A percentile compares a stretch with the other conserved stretches of the same genome.
Conservation (phyloP, 1,284 basidiomycete species). For the Ceratobasidium sp. region DNA sequence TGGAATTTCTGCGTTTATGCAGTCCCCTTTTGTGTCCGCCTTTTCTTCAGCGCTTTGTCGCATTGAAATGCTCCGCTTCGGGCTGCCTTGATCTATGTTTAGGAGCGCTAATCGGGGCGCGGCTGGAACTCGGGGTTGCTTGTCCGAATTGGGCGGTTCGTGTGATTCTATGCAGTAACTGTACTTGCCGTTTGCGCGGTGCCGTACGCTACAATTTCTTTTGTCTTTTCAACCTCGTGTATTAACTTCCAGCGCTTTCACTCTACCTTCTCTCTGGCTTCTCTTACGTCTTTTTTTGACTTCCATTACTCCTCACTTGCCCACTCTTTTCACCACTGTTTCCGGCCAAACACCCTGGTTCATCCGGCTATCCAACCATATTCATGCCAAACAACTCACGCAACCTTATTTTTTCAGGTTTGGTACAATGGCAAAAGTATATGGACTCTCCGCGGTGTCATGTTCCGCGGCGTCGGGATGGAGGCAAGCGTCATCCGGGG, state of each 20-base stretch:
- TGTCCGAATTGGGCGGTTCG: background rate
- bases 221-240: slow-evolving; percentile 9
- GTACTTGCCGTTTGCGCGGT: background rate
- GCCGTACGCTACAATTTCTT: background rate
- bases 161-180: background rate
- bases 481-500: slow-evolving; percentile 33
- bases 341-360: background rate
- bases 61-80: background rate
- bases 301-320: slow-evolving; percentile 5
- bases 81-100: background rate
- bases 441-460: slow-evolving; percentile 14
- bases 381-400: background rate
- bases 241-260: background rate
- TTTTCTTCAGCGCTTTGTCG: slow-evolving; percentile 6
- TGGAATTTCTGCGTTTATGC: slow-evolving; percentile 9
- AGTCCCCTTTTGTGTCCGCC: background rate
- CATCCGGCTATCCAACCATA: background rate
- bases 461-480: slow-evolving; percentile 34
- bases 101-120: background rate
- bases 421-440: slow-evolving; percentile 35
- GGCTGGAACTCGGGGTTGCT: background rate
- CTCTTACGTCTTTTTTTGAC: slow-evolving; percentile 2
- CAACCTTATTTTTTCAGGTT: slow-evolving; percentile 14
- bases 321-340: background rate
- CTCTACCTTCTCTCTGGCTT: background rate